phyloP scores from a whole-genome alignment of 2,329 filamentous ascomycete species.

The Fusarium sublunatum region DNA sequence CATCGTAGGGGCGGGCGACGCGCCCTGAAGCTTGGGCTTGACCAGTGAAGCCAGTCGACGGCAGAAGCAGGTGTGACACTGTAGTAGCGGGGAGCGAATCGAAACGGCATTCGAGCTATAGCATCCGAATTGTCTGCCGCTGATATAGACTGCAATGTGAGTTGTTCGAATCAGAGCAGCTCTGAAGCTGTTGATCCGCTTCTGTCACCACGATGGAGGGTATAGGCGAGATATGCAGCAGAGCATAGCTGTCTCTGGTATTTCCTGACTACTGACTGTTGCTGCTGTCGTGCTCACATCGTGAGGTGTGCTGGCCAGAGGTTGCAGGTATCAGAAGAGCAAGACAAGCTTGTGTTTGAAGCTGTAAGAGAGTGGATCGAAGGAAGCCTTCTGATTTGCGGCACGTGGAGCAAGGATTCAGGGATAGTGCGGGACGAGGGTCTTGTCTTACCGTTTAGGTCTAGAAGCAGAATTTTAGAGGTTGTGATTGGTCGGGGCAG shows the following conservation, averaged over 20 bases:
- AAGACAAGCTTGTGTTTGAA: slow-evolving; percentile 46
- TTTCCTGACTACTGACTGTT: slow-evolving; percentile 22
- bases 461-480: slow-evolving; percentile 26
- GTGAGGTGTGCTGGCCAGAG: slow-evolving; percentile 21
- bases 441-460: slow-evolving; percentile 41
- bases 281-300: slow-evolving; percentile 22
- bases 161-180: slow-evolving; percentile 17
- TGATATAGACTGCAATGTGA: slow-evolving; percentile 32
- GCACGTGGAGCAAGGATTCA: slow-evolving; percentile 23
- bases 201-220: slow-evolving; percentile 29
- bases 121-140: slow-evolving; percentile 17
- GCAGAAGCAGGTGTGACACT: slow-evolving; percentile 21
- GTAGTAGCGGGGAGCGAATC: slow-evolving; percentile 22
- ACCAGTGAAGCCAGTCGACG: slow-evolving; percentile 20
- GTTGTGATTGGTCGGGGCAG: slow-evolving; percentile 26
- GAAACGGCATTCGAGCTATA: slow-evolving; percentile 21
- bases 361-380: slow-evolving; percentile 38
- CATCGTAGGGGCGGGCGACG: slow-evolving; percentile 27
- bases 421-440: slow-evolving; percentile 40
- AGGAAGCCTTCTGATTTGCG: slow-evolving; percentile 41
- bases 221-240: slow-evolving; percentile 28
- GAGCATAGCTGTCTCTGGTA: slow-evolving; percentile 12
- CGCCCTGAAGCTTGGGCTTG: slow-evolving; percentile 21
- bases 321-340: slow-evolving; percentile 28
- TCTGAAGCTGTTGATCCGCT: slow-evolving; percentile 22